A percentile compares a stretch with the other conserved stretches of the same genome.
Conservation (phyloP, 371 early-diverging fungal species). For the Mucor plumbeus region DNA sequence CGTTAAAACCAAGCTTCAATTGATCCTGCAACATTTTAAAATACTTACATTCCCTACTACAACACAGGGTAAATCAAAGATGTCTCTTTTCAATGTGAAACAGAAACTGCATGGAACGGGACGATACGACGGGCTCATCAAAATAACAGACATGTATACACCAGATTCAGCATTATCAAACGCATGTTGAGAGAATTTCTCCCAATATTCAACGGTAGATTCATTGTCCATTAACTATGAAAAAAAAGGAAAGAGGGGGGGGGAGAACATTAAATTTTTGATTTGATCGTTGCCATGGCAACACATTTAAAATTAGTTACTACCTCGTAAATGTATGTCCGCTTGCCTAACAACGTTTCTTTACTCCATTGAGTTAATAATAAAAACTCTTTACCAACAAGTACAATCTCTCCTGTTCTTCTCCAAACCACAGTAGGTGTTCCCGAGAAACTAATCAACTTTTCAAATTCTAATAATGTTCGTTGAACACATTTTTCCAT, state of each 20-base stretch:
- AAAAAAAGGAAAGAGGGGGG: no score
- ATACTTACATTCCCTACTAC: constrained; percentile 68
- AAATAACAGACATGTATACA: constrained; percentile 73
- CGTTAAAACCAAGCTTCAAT: neutral
- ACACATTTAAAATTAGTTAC: no score
- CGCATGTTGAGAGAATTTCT: constrained; percentile 80
- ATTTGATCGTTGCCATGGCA: no score
- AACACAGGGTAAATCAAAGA: constrained; percentile 87
- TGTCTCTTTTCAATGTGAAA: constrained; percentile 86
- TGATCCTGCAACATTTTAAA: neutral
- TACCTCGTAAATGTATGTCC: constrained; percentile 77
- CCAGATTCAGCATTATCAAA: constrained; percentile 84
- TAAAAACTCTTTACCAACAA: constrained; percentile 89
- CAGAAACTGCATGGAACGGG: constrained; percentile 82
- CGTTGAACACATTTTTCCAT: constrained; percentile 92
- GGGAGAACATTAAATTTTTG: neutral
- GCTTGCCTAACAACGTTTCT: constrained; percentile 71
- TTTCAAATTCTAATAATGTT: constrained; percentile 86
- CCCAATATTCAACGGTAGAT: constrained; percentile 89
- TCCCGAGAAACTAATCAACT: constrained; percentile 82
- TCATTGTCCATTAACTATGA: constrained; percentile 79
- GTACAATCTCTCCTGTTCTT: constrained; percentile 84
- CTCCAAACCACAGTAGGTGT: constrained; percentile 93
- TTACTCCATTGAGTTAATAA: constrained; percentile 82
- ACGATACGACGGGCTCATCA: constrained; percentile 65